A percentile compares a stretch with the other conserved stretches of the same genome.
phyloP scores from a whole-genome alignment of 2,329 filamentous ascomycete species.

The Pestalotiopsis sp. region DNA sequence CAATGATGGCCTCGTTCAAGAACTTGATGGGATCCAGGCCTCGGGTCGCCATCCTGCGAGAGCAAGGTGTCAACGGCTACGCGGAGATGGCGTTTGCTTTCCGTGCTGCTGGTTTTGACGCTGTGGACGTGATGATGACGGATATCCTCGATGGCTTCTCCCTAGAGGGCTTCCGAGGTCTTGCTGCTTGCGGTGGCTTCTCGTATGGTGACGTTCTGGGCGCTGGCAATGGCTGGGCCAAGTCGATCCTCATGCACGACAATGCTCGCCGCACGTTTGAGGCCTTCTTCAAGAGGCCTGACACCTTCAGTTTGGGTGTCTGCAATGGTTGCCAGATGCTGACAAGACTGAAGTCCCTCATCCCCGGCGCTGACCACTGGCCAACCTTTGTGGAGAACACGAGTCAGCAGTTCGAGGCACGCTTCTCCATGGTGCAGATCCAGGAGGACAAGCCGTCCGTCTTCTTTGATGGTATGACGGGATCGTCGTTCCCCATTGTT shows the following conservation, averaged over 20 bases:
- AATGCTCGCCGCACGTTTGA: constrained; percentile 77
- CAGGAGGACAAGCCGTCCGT: constrained; percentile 69
- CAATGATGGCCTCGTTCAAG: constrained; percentile 65
- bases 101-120: constrained; percentile 84
- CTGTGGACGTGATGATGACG: constrained; percentile 96
- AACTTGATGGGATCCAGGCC: constrained; percentile 25
- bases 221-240: constrained; percentile 96
- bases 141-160: constrained; percentile 82
- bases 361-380: constrained; percentile 83
- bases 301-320: constrained; percentile 91
- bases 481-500: constrained; percentile 79
- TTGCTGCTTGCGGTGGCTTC: constrained; percentile 96
- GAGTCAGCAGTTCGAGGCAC: constrained; percentile 87
- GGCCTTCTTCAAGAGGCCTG: constrained; percentile 80
- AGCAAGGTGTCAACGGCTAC: constrained; percentile 94
- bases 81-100: constrained; percentile 99
- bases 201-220: constrained; percentile 84
- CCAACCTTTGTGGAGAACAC: constrained; percentile 84
- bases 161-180: constrained; percentile 79
- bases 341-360: constrained; percentile 78
- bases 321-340: constrained; percentile 99
- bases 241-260: constrained; percentile 85
- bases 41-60: constrained; percentile 87
- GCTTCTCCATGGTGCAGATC: constrained; percentile 83
- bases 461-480: constrained; percentile 88